A percentile compares a stretch with the other conserved stretches of the same genome.
Evolutionary conservation across 257 asterid genomes (phyloP).

Genomic region (Fraxinus cuspidata): DNA sequence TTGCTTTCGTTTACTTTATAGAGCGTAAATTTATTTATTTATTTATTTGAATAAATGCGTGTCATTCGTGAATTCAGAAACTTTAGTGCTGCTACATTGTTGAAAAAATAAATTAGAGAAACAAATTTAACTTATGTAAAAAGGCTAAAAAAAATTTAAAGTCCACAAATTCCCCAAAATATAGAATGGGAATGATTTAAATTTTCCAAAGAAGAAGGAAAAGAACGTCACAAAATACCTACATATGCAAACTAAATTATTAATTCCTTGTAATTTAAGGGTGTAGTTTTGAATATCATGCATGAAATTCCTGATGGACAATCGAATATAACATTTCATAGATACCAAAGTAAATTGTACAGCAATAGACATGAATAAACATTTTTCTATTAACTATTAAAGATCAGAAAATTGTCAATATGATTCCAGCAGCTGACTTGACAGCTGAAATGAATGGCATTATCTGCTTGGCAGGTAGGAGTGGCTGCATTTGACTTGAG

Average conservation of each 20-base stretch:
- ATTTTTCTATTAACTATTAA: not conserved
- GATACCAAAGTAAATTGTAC: too few species aligned
- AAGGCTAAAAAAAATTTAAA: not conserved
- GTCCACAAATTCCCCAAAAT: not conserved
- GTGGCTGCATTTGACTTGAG: constrained; percentile 95
- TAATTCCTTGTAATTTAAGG: not conserved
- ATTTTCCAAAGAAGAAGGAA: too few species aligned
- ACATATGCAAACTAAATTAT: not conserved
- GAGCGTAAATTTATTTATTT: not conserved
- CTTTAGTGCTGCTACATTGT: not conserved
- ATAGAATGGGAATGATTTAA: too few species aligned
- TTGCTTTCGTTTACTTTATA: not conserved
- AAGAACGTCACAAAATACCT: not conserved
- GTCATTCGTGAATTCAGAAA: not conserved
- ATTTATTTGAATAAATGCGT: not conserved
- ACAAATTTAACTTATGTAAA: not conserved
- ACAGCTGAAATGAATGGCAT: not conserved
- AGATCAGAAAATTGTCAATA: not conserved
- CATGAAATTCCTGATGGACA: not conserved
- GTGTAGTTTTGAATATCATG: not conserved
- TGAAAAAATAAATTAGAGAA: not conserved
- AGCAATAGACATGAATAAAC: not conserved
- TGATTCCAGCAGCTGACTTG: constrained; percentile 12
- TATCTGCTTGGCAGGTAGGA: constrained; percentile 63
- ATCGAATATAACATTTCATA: too few species aligned